phyloP scores from a whole-genome alignment of 345 rosid species.

The Salix exigua region DNA sequence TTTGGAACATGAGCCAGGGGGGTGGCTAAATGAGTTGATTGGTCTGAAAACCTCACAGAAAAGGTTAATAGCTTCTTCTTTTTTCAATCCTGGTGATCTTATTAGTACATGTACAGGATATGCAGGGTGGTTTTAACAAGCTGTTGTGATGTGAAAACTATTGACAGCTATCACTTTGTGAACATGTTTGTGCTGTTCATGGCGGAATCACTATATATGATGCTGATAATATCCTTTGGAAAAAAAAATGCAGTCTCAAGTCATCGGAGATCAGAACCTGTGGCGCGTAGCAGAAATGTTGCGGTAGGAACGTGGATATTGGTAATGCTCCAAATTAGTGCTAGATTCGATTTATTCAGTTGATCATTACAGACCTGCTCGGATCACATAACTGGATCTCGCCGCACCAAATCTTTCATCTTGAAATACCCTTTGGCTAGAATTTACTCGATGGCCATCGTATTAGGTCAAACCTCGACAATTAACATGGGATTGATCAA shows the following conservation, averaged over 20 bases:
- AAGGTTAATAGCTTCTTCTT: neutral
- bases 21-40: slow-evolving; percentile 10
- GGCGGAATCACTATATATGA: neutral
- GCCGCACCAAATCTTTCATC: neutral
- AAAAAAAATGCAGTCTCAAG: neutral
- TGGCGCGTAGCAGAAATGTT: neutral
- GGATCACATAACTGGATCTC: neutral
- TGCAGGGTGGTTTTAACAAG: too few relatives aligned
- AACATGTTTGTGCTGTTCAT: neutral
- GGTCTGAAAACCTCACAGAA: neutral
- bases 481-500: neutral
- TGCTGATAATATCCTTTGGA: neutral
- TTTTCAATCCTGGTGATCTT: neutral
- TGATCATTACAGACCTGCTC: neutral
- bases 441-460: neutral
- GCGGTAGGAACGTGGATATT: neutral
- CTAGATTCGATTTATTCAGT: too few relatives aligned
- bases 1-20: slow-evolving; percentile 72
- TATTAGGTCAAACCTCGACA: neutral
- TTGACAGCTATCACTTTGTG: neutral
- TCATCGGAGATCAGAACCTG: neutral
- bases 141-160: too few relatives aligned
- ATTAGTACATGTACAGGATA: neutral
- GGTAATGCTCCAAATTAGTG: neutral
- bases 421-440: neutral